These are phyloP conservation scores for Chytriomyces hyalinus DNA, from an alignment of 192 early-diverging fungal genomes.

Conservation along the genomic window DNA sequence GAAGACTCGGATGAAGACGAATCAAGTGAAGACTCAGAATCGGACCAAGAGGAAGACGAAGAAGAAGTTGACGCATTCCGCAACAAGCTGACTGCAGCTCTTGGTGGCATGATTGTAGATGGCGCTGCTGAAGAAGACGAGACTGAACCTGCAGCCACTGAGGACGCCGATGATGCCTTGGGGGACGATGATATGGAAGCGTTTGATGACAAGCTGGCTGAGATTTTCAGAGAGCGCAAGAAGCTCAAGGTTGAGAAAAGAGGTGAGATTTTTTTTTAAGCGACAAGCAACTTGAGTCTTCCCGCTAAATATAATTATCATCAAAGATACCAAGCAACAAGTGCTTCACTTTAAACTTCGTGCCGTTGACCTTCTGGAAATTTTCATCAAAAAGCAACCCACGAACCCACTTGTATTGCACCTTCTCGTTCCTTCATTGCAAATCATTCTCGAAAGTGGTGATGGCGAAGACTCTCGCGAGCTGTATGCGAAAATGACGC, in stretches of 20 bases:
- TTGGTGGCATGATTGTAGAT: conserved; percentile 36
- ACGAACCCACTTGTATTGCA: conserved; percentile 73
- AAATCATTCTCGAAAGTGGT: conserved; percentile 60
- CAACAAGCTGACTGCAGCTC: background rate
- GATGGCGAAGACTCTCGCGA: conserved; percentile 53
- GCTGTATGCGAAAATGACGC: conserved; percentile 70
- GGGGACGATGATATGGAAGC: conserved; percentile 87
- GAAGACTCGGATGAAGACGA: conserved; percentile 1
- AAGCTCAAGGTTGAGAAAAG: conserved; percentile 78
- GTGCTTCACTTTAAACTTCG: conserved; percentile 90
- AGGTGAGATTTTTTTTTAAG: conserved; percentile 41
- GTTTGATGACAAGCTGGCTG: conserved; percentile 91
- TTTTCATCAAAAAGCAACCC: conserved; percentile 73
- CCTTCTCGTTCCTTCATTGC: conserved; percentile 72
- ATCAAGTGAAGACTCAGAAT: conserved; percentile 20
- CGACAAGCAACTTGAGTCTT: background rate
- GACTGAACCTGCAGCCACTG: conserved; percentile 57
- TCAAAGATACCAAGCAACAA: conserved; percentile 72
- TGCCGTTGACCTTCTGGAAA: conserved; percentile 80
- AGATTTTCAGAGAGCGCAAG: conserved; percentile 89
- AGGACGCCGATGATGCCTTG: conserved; percentile 66
- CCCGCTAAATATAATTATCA: background rate
- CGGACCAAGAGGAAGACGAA: conserved; percentile 50
- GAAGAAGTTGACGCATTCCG: conserved; percentile 53
- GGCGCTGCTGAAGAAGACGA: conserved; percentile 55